Base-by-base conservation (phyloP, 2,329 filamentous ascomycete species). In the Xylariaceae sp. region DNA sequence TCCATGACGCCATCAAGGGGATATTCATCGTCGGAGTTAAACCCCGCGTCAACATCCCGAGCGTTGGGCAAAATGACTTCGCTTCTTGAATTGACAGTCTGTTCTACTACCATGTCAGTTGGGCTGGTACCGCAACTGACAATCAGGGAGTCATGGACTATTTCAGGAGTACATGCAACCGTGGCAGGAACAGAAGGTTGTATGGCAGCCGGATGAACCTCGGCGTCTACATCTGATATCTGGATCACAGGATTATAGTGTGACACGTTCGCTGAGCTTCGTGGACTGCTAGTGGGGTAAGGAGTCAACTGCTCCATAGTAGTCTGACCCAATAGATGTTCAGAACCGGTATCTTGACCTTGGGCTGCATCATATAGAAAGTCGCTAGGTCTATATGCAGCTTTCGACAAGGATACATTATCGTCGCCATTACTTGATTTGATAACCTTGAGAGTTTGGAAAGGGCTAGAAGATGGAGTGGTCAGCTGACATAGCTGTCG, bases 1-100 rank as follows among this genome's bases (percentile, higher is more conserved):
- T 69, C 66, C 50, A 50, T 48, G 20, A 66, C 37, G 18, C 60
- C 67, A 23, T 63, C 62, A 29, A 70, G 48, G 7, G 63, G 63
- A 55, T 69, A 70, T 23, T 62, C 63, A n/a, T 70, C 62, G 26
- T 55, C 44, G 37, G 46, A 7, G 46, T 50, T 23, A 23, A 26
- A 21, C 6, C 20, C 21, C 21, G n/a, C n/a, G 10, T 40, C 32
- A 18, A 10, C 41, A 16, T 41, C 19, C 6, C 9, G 20, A 44
- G 37, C 51, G 37, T n/a, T 14, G 16, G 21, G 40, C 6, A 21
- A n/a, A 40, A 32, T 3, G 7, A 23, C 2, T 19, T 29, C 19
- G 2, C 32, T 7, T 37, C 32, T 37, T 37, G 12, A 44, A 44
- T n/a, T 16, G 29, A 16, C 23, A 18, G 42, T 29, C 21, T 7